Evolutionary conservation across 805 yeast genomes (phyloP).

Genomic region (Clavispora vitiphila): DNA sequence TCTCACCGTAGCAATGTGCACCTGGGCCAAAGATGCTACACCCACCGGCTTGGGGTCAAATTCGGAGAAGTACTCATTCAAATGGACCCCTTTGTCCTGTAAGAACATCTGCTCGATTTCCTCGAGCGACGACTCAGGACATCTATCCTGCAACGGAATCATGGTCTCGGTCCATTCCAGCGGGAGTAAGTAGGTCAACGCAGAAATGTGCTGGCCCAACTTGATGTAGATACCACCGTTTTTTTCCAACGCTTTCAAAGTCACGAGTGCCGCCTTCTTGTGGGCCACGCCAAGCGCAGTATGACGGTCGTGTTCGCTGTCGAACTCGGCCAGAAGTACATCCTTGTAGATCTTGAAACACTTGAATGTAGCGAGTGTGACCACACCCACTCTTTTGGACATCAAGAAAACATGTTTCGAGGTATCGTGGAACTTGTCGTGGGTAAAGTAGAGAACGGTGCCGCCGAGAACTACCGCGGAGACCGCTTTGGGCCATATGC

Average conservation of each 20-base stretch:
- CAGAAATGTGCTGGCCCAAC: conserved; percentile 90
- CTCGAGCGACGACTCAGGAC: conserved; percentile 73
- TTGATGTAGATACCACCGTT: conserved; percentile 95
- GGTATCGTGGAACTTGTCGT: conserved; percentile 29
- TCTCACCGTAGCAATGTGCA: conserved; percentile 68
- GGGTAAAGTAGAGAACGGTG: conserved; percentile 28
- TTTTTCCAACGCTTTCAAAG: conserved; percentile 69
- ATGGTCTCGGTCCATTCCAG: conserved; percentile 93
- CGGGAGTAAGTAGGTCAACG: conserved; percentile 87
- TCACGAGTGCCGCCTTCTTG: conserved; percentile 67
- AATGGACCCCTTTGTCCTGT: conserved; percentile 55
- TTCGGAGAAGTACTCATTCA: conserved; percentile 61
- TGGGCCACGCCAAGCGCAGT: conserved; percentile 65
- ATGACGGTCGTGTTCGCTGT: conserved; percentile 36
- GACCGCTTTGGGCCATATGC: conserved; percentile 17
- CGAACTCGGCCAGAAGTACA: conserved; percentile 44
- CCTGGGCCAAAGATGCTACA: conserved; percentile 95
- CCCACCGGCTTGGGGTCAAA: conserved; percentile 81
- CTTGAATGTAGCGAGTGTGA: conserved; percentile 59
- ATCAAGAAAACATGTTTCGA: conserved; percentile 32
- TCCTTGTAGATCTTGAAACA: conserved; percentile 71
- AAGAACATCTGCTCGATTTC: conserved; percentile 65
- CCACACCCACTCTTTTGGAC: conserved; percentile 54
- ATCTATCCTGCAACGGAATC: conserved; percentile 86
- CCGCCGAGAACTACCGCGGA: conserved; percentile 26